These are phyloP conservation scores for Sutorius eximius DNA, from an alignment of 1,284 basidiomycete genomes.

Conservation along the genomic window DNA sequence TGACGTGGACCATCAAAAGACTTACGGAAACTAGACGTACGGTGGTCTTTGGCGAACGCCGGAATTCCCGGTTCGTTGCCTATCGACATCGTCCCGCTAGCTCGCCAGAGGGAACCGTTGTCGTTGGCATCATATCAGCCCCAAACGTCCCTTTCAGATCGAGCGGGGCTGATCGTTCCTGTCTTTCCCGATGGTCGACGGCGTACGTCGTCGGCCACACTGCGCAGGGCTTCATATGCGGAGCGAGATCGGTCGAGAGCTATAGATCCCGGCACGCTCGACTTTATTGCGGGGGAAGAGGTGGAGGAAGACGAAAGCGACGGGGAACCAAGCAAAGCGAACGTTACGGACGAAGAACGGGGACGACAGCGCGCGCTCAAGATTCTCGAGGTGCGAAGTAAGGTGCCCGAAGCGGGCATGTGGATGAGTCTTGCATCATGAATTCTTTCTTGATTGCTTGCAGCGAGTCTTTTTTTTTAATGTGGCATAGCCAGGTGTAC, in stretches of 20 bases:
- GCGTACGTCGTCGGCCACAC: constrained; percentile 43
- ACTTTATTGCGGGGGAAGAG: constrained; percentile 49
- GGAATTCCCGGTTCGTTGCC: constrained; percentile 58
- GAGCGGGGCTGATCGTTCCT: constrained; percentile 29
- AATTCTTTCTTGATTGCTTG: constrained; percentile 3
- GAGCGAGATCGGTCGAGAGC: constrained; percentile 62
- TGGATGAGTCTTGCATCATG: constrained; percentile 72
- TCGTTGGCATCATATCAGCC: constrained; percentile 57
- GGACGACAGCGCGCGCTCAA: constrained; percentile 60
- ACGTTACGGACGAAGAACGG: constrained; percentile 38
- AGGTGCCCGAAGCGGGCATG: constrained; percentile 66
- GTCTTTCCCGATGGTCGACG: constrained; percentile 21
- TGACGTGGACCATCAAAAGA: not conserved
- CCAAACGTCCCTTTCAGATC: constrained; percentile 45
- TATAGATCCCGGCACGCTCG: constrained; percentile 67
- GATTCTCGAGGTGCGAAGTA: constrained; percentile 63
- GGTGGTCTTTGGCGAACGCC: constrained; percentile 25
- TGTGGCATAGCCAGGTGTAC: constrained; percentile 18
- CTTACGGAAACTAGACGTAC: constrained; percentile 21
- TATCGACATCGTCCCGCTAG: constrained; percentile 51
- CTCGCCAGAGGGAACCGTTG: constrained; percentile 38
- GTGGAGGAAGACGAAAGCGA: constrained; percentile 43
- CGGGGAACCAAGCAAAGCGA: constrained; percentile 27
- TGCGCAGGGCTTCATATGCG: constrained; percentile 62
- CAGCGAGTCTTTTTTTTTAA: not conserved